Evolutionary conservation across 2,329 filamentous ascomycete genomes (phyloP).

Genomic region (Arthrobotrys iridis): DNA sequence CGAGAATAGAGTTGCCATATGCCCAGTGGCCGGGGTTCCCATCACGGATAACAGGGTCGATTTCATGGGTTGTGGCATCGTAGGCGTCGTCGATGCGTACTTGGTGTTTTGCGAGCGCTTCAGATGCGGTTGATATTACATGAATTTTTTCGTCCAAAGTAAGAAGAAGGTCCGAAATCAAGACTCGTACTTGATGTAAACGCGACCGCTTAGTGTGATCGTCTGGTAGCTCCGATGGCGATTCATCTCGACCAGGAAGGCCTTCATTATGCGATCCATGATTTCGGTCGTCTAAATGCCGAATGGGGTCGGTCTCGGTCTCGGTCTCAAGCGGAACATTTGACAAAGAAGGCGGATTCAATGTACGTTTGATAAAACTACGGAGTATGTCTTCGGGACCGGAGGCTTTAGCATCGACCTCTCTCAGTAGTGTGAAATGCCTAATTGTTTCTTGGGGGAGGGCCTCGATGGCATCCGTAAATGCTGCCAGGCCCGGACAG

Average conservation of each 20-base stretch:
- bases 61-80: slow-evolving; percentile 84
- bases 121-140: slow-evolving; percentile 90
- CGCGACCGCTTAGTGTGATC: slow-evolving; percentile 55
- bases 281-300: neutral
- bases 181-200: slow-evolving; percentile 56
- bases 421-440: slow-evolving; percentile 94
- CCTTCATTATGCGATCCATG: neutral
- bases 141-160: slow-evolving; percentile 98
- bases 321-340: slow-evolving; percentile 26
- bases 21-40: slow-evolving; percentile 95
- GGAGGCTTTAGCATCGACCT: slow-evolving; percentile 97
- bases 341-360: neutral
- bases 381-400: slow-evolving; percentile 84
- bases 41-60: slow-evolving; percentile 92
- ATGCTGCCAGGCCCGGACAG: slow-evolving; percentile 75
- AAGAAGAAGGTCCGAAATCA: slow-evolving; percentile 70
- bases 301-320: neutral
- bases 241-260: neutral
- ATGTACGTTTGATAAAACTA: slow-evolving; percentile 74
- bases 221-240: neutral
- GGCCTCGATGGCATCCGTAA: slow-evolving; percentile 90
- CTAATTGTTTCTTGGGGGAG: slow-evolving; percentile 93
- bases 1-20: slow-evolving; percentile 68
- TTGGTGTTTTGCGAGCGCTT: slow-evolving; percentile 85
- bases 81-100: slow-evolving; percentile 85